Evolutionary conservation across 768 basidiomycete genomes (phyloP), one percentile per base, ranked within the genome.

Genomic region (Lactifluus hygrophoroides): DNA sequence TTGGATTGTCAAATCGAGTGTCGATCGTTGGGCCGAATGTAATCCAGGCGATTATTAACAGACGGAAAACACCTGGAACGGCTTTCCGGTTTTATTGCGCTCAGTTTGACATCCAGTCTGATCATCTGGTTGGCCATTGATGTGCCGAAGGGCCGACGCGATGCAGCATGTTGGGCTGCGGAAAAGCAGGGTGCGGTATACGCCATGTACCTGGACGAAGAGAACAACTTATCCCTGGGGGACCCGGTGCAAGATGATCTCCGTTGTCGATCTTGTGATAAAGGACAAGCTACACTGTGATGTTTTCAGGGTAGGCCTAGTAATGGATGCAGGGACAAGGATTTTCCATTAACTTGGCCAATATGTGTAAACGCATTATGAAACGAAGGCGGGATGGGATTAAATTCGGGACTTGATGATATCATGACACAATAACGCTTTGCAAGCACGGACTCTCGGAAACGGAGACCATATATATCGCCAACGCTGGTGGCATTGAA

Each of bases 1-100:
- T 89, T 64, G 88, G 88, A 7, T 78, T 93, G 25, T 89, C 85
- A 1, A 89, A 89, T 69, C 81, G 87, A 16, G 88, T 86, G 0
- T 86, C 84, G 3, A 88, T 89, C 80, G 82, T 92, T 42, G 90
- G 89, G 0, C 88, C 90, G 0, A 91, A 88, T 62, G 88, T 90
- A 9, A 83, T 90, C 44, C 87, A 90, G 68, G 87, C 82, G 0
- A 88, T 91, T 66, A 89, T 92, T 56, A 75, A 89, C 70, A 73
- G 32, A 32, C 81, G 1, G 84, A 83, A 0, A 76, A 81, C 67
- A 89, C 86, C 67, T 90, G 89, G 88, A 77, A 80, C 67, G 88
- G 89, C 0, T 91, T 91, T 68, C 85, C 87, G 2, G 90, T 91
- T 73, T 72, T 92, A 19, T 90, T 65, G 85, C 80, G 21, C 70